Conservation (phyloP, 768 basidiomycete species). For the Tricholoma sp. region DNA sequence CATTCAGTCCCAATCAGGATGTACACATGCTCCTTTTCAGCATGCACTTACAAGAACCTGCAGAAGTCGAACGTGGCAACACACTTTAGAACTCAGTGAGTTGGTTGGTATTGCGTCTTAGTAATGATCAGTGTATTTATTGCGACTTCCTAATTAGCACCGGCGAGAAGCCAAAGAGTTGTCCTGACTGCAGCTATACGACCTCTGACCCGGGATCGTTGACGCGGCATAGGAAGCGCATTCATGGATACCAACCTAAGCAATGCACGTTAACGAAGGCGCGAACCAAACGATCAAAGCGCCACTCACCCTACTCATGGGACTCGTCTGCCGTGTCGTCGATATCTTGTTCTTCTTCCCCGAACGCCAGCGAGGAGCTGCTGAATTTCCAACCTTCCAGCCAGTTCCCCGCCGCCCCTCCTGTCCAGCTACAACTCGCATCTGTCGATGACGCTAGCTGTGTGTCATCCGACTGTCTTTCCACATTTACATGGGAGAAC, state of each 20-base stretch:
- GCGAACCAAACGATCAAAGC: constrained; percentile 3
- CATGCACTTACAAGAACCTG: constrained; percentile 22
- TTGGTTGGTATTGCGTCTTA: background rate
- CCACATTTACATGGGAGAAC: background rate
- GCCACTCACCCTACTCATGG: constrained; percentile 6
- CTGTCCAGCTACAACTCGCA: background rate
- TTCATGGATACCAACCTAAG: constrained; percentile 19
- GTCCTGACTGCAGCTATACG: constrained; percentile 21
- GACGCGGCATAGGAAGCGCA: constrained; percentile 26
- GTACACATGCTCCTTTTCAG: constrained; percentile 21
- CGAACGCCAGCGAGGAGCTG: background rate
- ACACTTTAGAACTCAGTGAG: constrained; percentile 28
- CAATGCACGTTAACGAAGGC: constrained; percentile 1
- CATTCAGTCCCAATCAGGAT: constrained; percentile 14
- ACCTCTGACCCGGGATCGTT: constrained; percentile 25
- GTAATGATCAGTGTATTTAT: background rate
- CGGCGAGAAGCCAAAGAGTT: constrained; percentile 20
- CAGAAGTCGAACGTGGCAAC: constrained; percentile 28
- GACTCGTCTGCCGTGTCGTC: background rate
- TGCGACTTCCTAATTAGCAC: constrained; percentile 15
- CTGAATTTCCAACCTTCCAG: background rate
- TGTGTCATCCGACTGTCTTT: background rate
- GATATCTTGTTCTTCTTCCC: background rate
- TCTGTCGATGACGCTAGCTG: background rate
- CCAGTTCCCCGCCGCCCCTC: background rate